Percentiles rank a stretch among this genome's conserved stretches.
These are phyloP conservation scores for Heracleum sosnowskyi DNA, from an alignment of 129 eudicot species.

Conservation along the genomic window DNA sequence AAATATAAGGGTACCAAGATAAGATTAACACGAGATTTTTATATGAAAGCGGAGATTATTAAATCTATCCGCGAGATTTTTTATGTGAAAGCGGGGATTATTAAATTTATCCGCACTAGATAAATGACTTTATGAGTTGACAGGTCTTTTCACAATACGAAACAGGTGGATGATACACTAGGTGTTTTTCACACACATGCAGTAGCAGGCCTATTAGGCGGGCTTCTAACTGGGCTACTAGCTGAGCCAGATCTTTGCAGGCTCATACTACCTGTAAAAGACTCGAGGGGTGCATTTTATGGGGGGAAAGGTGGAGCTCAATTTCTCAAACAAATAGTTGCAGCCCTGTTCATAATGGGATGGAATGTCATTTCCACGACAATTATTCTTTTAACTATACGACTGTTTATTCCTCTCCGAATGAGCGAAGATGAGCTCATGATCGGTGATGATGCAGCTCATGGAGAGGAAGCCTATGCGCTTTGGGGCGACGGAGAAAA, in stretches of 20 bases:
- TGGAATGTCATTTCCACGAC: conserved; percentile 6
- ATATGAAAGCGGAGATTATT: too few species aligned
- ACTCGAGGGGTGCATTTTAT: conserved; percentile 6
- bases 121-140: not conserved
- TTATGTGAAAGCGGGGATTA: too few species aligned
- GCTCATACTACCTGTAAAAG: not conserved
- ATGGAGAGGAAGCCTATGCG: conserved; percentile 5
- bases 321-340: conserved; percentile 2
- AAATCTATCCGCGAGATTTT: too few species aligned
- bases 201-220: conserved; percentile 3
- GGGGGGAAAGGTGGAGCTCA: conserved; percentile 3
- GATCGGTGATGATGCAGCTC: conserved; percentile 7
- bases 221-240: conserved; percentile 6
- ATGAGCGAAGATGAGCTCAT: conserved; percentile 1
- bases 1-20: too few species aligned
- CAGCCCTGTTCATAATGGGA: not conserved
- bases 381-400: not conserved
- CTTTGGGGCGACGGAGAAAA: conserved; percentile 6
- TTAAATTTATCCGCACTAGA: too few species aligned
- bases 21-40: too few species aligned
- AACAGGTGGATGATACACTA: conserved; percentile 52
- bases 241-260: conserved; percentile 9
- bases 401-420: not conserved
- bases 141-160: not conserved
- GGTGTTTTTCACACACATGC: conserved; percentile 38